phyloP scores from a whole-genome alignment of 495 filamentous ascomycete genomes.

The Penicillium coffeae region DNA sequence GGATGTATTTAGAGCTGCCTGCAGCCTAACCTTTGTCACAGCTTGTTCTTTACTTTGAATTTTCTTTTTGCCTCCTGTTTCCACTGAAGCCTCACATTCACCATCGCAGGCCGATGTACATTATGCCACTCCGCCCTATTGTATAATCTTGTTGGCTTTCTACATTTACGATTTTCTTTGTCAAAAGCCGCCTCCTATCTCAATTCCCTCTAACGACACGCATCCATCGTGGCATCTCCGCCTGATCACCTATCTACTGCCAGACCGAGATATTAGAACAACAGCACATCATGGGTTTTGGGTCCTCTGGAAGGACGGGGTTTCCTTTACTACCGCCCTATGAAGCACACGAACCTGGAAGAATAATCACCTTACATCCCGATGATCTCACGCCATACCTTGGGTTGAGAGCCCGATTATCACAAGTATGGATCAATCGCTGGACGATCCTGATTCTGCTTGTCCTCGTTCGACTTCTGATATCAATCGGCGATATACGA shows the following conservation, averaged over 20 bases:
- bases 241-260: constrained; percentile 3
- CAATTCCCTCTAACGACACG: too few relatives aligned
- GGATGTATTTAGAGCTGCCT: too few relatives aligned
- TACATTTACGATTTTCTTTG: neutral
- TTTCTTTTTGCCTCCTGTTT: too few relatives aligned
- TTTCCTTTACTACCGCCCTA: constrained; percentile 46
- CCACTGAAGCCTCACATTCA: too few relatives aligned
- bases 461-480: constrained; percentile 72
- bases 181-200: neutral
- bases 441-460: constrained; percentile 91
- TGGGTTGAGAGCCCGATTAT: constrained; percentile 81
- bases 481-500: constrained; percentile 68
- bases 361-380: constrained; percentile 42
- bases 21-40: too few relatives aligned
- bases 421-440: constrained; percentile 93
- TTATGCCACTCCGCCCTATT: too few relatives aligned
- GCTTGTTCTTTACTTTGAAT: too few relatives aligned
- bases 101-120: too few relatives aligned
- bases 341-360: constrained; percentile 38
- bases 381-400: constrained; percentile 94
- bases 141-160: too few relatives aligned
- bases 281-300: constrained; percentile 30
- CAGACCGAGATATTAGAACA: too few relatives aligned
- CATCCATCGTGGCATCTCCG: too few relatives aligned
- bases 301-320: constrained; percentile 28